Percentiles rank a stretch among this genome's conserved stretches.
Evolutionary conservation across 805 yeast species (phyloP).

Genomic region (Helenozyma rhizophorensis): DNA sequence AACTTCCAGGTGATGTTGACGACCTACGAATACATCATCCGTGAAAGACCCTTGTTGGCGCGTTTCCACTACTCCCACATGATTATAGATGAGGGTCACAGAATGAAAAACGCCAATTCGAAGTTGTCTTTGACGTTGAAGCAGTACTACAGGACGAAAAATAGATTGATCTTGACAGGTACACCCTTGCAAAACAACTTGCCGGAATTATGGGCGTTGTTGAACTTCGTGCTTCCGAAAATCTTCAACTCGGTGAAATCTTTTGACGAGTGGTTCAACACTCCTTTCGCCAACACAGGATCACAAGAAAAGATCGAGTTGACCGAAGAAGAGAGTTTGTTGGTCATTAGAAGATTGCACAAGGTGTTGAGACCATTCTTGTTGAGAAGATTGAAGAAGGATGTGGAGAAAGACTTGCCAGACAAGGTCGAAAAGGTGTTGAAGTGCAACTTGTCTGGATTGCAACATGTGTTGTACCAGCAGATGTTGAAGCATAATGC

Average conservation of each 20-base stretch:
- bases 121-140: conserved; percentile 69
- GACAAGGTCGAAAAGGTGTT: conserved; percentile 79
- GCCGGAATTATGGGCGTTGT: conserved; percentile 82
- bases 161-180: conserved; percentile 80
- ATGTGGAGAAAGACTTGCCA: conserved; percentile 82
- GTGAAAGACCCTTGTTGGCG: conserved; percentile 66
- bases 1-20: conserved; percentile 75
- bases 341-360: conserved; percentile 80
- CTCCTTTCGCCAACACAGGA: conserved; percentile 84
- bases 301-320: conserved; percentile 74
- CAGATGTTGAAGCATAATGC: conserved; percentile 75
- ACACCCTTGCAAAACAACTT: conserved; percentile 82
- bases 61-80: conserved; percentile 77
- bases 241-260: conserved; percentile 83
- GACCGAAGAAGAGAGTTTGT: conserved; percentile 80
- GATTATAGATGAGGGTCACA: conserved; percentile 89
- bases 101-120: conserved; percentile 78
- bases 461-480: conserved; percentile 66
- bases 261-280: conserved; percentile 86
- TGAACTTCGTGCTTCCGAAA: conserved; percentile 78
- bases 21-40: conserved; percentile 76
- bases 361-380: conserved; percentile 83
- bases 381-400: conserved; percentile 78
- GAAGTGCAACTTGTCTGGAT: conserved; percentile 71
- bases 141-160: conserved; percentile 67